These are phyloP conservation scores for Pythium coloratum DNA, from an alignment of 352 stramenopile species.

Conservation along the genomic window DNA sequence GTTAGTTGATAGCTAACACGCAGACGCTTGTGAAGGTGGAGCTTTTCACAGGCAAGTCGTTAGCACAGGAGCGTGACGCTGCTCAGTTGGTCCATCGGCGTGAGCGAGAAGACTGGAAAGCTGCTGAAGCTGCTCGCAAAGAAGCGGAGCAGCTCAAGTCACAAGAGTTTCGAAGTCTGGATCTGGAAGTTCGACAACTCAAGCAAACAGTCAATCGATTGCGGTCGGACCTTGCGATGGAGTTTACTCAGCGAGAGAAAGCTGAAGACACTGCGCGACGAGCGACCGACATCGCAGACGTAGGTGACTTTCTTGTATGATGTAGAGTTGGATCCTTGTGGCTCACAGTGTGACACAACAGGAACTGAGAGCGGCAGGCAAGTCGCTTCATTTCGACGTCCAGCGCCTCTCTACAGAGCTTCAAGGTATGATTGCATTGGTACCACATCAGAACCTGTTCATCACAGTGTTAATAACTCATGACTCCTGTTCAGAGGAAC, in stretches of 20 bases:
- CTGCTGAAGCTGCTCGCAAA: conserved; percentile 21
- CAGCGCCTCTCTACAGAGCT: conserved; percentile 36
- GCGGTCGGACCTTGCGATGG: conserved; percentile 48
- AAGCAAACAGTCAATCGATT: conserved; percentile 41
- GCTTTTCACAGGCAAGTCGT: conserved; percentile 42
- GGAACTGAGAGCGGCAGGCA: conserved; percentile 40
- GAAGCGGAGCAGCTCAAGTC: conserved; percentile 36
- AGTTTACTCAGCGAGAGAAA: conserved; percentile 47
- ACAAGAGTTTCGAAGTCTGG: conserved; percentile 50
- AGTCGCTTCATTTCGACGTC: conserved; percentile 36
- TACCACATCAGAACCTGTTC: too few species aligned
- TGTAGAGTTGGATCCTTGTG: not conserved
- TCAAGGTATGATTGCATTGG: conserved; percentile 28
- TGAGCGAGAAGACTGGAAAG: conserved; percentile 50
- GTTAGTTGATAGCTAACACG: too few species aligned
- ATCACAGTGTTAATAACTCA: too few species aligned
- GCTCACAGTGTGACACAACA: conserved; percentile 13
- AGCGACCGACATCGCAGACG: conserved; percentile 38
- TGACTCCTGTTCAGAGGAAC: conserved; percentile 26
- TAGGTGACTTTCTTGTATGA: conserved; percentile 18
- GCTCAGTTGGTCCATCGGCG: conserved; percentile 36
- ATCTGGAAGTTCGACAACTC: conserved; percentile 51
- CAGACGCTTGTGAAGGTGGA: conserved; percentile 36
- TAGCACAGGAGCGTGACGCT: conserved; percentile 46
- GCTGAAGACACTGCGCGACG: conserved; percentile 36